Base-by-base conservation (phyloP, 2,329 filamentous ascomycete species). In the Amesomyces nigricolor region DNA sequence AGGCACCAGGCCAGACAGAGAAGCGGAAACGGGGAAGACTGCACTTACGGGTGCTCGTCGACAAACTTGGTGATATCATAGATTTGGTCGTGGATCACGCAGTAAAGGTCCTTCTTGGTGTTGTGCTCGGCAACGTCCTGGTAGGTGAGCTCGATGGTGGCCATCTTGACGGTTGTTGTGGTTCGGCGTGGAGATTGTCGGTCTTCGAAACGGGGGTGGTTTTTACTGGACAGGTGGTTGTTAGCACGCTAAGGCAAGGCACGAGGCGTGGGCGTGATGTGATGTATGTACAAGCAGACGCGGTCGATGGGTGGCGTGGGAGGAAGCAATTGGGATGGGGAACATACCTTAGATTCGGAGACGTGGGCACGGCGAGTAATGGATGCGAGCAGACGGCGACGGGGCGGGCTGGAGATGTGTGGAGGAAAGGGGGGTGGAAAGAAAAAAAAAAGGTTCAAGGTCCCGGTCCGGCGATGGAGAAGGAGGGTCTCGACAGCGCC, bases 11-110 rank as follows among this genome's bases (percentile, higher is more conserved):
- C 29, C 16, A 40, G n/a, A 14, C 30, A 32, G 30, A 32, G 30
- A 11, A 9, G 30, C 30, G 11, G 30, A 32, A 32, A 32, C 22
- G 22, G 22, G 30, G 8, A 32, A 3, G 30, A 5, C 30, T 32
- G 45, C 50, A 81, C 82, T 76, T 78, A 86, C 83, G 94, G 94
- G 74, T 99, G 94, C 85, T 99, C 94, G 71, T 97, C 92, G 65
- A 97, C 79, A 75, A 99, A 99, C 74, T 86, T 87, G 68, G 85
- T 82, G 71, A 79, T 75, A 73, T 97, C 83, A 83, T 97, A 99
- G 77, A 99, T 86, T 80, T 96, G 96, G 75, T 96, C 91, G 78
- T 97, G 89, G 67, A 99, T 84, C 62, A 96, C 87, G 68, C 96
- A 72, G 78, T 81, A 96, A 62, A 96, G 78, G 73, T 97, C 91